Evolutionary conservation across 106 monocot species (phyloP).

Genomic region (Vanilla planifolia): DNA sequence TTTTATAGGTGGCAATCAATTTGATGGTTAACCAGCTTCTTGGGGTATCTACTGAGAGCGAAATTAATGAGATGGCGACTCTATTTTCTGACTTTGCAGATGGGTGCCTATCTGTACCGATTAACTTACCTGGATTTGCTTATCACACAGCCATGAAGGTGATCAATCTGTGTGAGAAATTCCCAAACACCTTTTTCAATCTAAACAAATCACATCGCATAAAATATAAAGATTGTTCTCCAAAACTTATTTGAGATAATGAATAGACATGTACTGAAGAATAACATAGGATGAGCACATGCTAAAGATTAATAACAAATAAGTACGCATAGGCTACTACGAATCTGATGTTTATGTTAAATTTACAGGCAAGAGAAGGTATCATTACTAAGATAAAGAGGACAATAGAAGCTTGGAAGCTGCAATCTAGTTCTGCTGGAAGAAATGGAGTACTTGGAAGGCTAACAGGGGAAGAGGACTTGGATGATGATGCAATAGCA

Average conservation of each 20-base stretch:
- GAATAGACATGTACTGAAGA: too few species aligned
- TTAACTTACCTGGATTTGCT: slow-evolving; percentile 32
- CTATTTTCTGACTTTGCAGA: slow-evolving; percentile 41
- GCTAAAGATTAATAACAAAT: neutral
- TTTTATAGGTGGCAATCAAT: slow-evolving; percentile 31
- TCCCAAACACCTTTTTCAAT: neutral
- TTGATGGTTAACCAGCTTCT: slow-evolving; percentile 42
- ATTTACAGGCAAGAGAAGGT: slow-evolving; percentile 25
- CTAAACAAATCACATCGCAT: neutral
- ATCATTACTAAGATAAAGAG: slow-evolving; percentile 37
- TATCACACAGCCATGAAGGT: slow-evolving; percentile 45
- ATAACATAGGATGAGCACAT: neutral
- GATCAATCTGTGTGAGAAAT: neutral
- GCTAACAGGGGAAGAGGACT: slow-evolving; percentile 27
- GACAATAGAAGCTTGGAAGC: slow-evolving; percentile 3
- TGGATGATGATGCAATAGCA: slow-evolving; percentile 18
- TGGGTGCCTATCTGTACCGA: slow-evolving; percentile 42
- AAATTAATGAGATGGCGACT: slow-evolving; percentile 28
- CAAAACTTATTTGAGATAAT: neutral
- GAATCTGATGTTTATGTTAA: neutral
- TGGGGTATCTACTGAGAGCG: slow-evolving; percentile 28
- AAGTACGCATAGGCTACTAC: neutral
- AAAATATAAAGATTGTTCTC: neutral
- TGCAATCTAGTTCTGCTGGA: slow-evolving; percentile 3
- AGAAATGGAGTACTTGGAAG: slow-evolving; percentile 26